Evolutionary conservation across 441 rosid species (phyloP), one percentile per base, ranked within the genome.

Genomic region (Pelargonium myrrhifolium): DNA sequence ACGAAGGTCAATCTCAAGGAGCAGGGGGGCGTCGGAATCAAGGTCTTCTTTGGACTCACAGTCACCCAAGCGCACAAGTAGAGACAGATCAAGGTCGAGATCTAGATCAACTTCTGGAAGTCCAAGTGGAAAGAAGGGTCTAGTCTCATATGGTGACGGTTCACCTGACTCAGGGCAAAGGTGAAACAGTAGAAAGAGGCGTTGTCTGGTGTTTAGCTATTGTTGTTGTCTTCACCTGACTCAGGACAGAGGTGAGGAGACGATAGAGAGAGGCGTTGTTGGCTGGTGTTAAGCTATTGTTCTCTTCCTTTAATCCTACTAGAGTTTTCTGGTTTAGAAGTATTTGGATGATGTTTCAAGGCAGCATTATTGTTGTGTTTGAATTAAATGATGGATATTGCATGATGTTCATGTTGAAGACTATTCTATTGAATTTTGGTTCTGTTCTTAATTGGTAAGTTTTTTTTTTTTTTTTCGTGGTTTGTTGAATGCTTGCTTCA

Each of bases 111-210:
- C 96, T 35, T 87, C 97, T 0, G 87, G 81, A 62, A 81, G 88
- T 79, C 82, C 88, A 3, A 68, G 49, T 15, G 89, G 83, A 39
- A 77, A 75, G 70, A 80, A 74, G 76, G 83, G 90, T 56, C 81
- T 94, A 71, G 99, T 94, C 68, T 83, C 90, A 3, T 94, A 92
- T 68, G 99, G 85, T 0, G 95, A 86, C 70, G 85, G 84, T 56
- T 85, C 92, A 18, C 90, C 91, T 1, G 90, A 83, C 51, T 83
- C 80, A 0, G 77, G 76, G 9, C 62, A 22, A 24, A 59, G 67
- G 67, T 83, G 78, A 80, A 72, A 14, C 28, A 26, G 28, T 26
- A 26, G 28, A 26, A 26, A 26, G 1, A 26, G n/a, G n/a, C n/a
- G n/a, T n/a, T n/a, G n/a, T n/a, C n/a, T n/a, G n/a, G n/a, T n/a